phyloP scores from a whole-genome alignment of 192 early-diverging fungal species.

The Polychytrium aggregatum region DNA sequence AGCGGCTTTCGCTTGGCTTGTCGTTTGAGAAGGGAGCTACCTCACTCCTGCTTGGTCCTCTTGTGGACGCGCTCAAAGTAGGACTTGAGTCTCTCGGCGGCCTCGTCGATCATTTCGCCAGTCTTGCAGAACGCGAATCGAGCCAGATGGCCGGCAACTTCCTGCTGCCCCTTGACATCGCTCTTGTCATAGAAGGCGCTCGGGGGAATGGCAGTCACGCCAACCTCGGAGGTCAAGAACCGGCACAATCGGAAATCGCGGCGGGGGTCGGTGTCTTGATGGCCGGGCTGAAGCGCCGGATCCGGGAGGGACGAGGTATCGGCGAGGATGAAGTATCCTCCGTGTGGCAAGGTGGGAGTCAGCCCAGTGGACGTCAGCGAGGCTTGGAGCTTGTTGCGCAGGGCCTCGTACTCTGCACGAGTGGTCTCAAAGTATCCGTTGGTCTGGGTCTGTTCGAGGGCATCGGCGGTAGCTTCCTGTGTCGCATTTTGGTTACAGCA shows the following conservation, averaged over 20 bases:
- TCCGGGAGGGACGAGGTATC: constrained; percentile 58
- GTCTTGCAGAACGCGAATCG: constrained; percentile 94
- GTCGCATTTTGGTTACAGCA: not conserved
- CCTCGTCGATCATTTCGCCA: constrained; percentile 65
- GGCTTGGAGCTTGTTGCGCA: constrained; percentile 61
- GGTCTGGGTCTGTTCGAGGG: constrained; percentile 50
- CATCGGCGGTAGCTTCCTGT: constrained; percentile 57
- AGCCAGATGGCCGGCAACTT: constrained; percentile 59
- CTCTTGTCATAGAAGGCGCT: constrained; percentile 69
- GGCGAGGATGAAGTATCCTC: constrained; percentile 87
- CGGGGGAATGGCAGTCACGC: constrained; percentile 86
- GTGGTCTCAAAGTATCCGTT: constrained; percentile 62
- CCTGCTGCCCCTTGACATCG: constrained; percentile 4
- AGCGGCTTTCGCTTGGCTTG: too few species aligned
- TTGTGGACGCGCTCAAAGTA: too few species aligned
- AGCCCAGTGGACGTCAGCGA: constrained; percentile 57
- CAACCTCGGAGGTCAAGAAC: constrained; percentile 77
- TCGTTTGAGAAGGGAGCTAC: too few species aligned
- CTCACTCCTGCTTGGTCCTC: too few species aligned
- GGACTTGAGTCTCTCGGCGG: constrained; percentile 47
- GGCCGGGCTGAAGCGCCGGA: constrained; percentile 32
- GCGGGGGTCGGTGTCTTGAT: constrained; percentile 14
- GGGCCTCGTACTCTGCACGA: constrained; percentile 48
- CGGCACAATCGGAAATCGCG: constrained; percentile 74
- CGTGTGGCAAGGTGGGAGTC: constrained; percentile 75